phyloP scores from a whole-genome alignment of 2,329 filamentous ascomycete species.

The Cercospora sp. region DNA sequence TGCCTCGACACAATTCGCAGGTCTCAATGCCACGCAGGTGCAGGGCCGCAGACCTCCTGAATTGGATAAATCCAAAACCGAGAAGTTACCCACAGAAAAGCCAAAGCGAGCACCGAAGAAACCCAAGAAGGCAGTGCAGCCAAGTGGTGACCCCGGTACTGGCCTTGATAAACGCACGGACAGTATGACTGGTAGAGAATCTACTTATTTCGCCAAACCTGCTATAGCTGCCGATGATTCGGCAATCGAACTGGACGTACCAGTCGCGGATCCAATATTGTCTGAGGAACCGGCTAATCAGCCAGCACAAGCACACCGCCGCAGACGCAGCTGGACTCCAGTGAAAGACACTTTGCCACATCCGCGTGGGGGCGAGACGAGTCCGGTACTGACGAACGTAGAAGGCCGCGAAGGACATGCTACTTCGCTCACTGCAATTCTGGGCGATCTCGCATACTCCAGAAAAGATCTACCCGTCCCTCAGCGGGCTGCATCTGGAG shows the following conservation, averaged over 20 bases:
- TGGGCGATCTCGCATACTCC: slow-evolving; percentile 23
- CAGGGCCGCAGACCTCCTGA: background rate
- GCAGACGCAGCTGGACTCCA: slow-evolving; percentile 28
- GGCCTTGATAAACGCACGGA: background rate
- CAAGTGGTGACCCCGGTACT: background rate
- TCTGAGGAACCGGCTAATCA: background rate
- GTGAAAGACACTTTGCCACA: slow-evolving; percentile 16
- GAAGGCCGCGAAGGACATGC: slow-evolving; percentile 3
- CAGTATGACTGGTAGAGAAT: background rate
- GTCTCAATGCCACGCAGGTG: slow-evolving; percentile 9
- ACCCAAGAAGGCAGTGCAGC: background rate
- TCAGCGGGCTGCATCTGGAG: slow-evolving; percentile 14
- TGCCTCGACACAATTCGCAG: slow-evolving; percentile 20
- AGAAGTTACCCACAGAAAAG: background rate
- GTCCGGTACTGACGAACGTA: background rate
- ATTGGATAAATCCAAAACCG: background rate
- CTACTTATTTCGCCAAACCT: background rate
- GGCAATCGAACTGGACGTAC: background rate
- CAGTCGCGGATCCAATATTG: background rate
- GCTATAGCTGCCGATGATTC: background rate
- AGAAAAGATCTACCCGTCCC: background rate
- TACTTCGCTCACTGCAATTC: slow-evolving; percentile 17
- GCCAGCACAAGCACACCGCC: slow-evolving; percentile 13
- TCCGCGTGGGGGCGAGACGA: background rate
- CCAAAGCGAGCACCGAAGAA: background rate